phyloP scores from a whole-genome alignment of 768 basidiomycete species.

The Amyloporia xantha region DNA sequence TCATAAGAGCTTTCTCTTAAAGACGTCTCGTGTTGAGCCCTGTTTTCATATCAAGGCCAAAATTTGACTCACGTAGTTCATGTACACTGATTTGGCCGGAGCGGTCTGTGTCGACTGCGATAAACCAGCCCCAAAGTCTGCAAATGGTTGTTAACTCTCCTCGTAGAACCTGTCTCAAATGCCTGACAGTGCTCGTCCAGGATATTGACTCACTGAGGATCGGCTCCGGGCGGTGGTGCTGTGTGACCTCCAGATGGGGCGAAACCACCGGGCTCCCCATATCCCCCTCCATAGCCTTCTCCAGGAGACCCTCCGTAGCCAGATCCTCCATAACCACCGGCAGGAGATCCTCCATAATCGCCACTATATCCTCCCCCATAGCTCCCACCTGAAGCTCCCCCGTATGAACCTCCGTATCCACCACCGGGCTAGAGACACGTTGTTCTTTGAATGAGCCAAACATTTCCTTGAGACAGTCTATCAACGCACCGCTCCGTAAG shows the following conservation, averaged over 20 bases:
- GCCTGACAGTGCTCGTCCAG: neutral
- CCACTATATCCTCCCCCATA: constrained; percentile 28
- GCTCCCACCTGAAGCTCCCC: constrained; percentile 10
- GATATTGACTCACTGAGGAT: constrained; percentile 56
- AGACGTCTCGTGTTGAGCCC: neutral
- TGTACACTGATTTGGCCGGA: constrained; percentile 58
- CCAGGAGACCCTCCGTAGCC: constrained; percentile 18
- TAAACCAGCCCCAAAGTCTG: constrained; percentile 74
- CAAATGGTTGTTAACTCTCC: too few species aligned
- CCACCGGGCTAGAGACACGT: neutral
- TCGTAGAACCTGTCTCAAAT: too few species aligned
- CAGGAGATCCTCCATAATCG: constrained; percentile 8
- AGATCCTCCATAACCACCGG: constrained; percentile 4
- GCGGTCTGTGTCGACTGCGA: constrained; percentile 59
- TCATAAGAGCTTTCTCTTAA: constrained; percentile 41
- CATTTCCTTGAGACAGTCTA: neutral
- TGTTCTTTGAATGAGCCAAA: neutral
- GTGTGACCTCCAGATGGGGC: constrained; percentile 17
- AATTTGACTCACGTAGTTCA: constrained; percentile 58
- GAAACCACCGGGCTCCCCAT: constrained; percentile 29
- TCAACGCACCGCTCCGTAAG: constrained; percentile 12
- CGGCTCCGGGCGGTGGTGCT: constrained; percentile 58
- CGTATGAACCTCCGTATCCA: neutral
- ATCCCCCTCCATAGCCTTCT: constrained; percentile 21
- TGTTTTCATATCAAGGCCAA: constrained; percentile 19